Percentiles rank a stretch among this genome's conserved stretches.
Conservation (phyloP, 2,329 filamentous ascomycete genomes). For the Colletotrichum sp. region DNA sequence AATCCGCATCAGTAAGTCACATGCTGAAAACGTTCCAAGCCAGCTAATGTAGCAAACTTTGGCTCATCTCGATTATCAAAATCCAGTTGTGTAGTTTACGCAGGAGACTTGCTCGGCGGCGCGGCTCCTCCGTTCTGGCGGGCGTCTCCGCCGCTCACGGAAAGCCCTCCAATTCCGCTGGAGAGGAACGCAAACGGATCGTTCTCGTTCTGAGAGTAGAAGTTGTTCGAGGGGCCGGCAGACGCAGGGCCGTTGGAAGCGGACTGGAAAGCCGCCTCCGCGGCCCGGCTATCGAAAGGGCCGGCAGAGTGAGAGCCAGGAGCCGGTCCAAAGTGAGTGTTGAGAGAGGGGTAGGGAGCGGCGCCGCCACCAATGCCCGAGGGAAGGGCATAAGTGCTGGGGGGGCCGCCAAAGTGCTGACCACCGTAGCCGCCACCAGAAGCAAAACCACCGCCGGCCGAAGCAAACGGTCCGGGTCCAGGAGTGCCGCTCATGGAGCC, state of each 20-base stretch:
- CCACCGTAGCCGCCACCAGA: conserved; percentile 58
- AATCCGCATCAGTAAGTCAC: conserved; percentile 29
- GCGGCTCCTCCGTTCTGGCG: conserved; percentile 67
- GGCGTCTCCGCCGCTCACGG: conserved; percentile 69
- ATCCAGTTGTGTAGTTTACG: conserved; percentile 41
- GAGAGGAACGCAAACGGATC: conserved; percentile 85
- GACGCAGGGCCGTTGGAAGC: conserved; percentile 82
- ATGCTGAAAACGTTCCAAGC: conserved; percentile 28
- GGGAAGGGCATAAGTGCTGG: conserved; percentile 88
- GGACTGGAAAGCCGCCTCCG: conserved; percentile 92
- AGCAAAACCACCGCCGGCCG: conserved; percentile 66
- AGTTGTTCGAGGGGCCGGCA: conserved; percentile 75
- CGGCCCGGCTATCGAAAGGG: conserved; percentile 90
- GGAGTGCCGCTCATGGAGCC: conserved; percentile 86
- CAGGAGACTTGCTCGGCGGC: conserved; percentile 64
- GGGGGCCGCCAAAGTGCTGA: conserved; percentile 86
- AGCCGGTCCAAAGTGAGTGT: conserved; percentile 79
- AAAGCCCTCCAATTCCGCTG: conserved; percentile 73
- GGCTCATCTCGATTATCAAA: conserved; percentile 16
- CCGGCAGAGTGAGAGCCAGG: conserved; percentile 82
- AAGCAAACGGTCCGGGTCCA: conserved; percentile 77
- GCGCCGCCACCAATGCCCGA: conserved; percentile 82
- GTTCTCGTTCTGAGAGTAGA: conserved; percentile 68
- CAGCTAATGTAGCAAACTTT: conserved; percentile 29
- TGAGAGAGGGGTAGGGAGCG: conserved; percentile 81